Conservation (phyloP, 495 filamentous ascomycete species). For the Penicillium bovifimosum region DNA sequence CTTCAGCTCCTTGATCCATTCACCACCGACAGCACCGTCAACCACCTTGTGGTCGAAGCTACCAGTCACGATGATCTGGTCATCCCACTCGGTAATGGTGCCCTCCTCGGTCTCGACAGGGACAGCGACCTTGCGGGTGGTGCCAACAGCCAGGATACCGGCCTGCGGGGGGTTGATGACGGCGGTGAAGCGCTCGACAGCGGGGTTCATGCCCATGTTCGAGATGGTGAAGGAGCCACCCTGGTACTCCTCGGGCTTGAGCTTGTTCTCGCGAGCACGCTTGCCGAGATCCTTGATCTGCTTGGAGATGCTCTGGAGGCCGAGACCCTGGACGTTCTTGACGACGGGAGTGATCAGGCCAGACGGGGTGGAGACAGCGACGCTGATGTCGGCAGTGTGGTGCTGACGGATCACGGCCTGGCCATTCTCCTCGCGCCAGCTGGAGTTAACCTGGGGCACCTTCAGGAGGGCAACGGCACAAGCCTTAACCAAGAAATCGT, state of each 20-base stretch:
- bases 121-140: slow-evolving; percentile 88
- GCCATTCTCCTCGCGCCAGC: slow-evolving; percentile 78
- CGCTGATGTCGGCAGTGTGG: slow-evolving; percentile 82
- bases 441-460: slow-evolving; percentile 92
- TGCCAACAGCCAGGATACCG: slow-evolving; percentile 90
- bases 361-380: slow-evolving; percentile 89
- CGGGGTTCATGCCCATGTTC: slow-evolving; percentile 99
- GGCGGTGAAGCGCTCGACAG: slow-evolving; percentile 96
- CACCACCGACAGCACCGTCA: slow-evolving; percentile 89
- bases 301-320: slow-evolving; percentile 79
- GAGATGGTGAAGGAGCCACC: slow-evolving; percentile 98
- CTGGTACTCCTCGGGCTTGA: slow-evolving; percentile 99
- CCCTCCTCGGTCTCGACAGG: slow-evolving; percentile 83
- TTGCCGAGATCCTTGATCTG: slow-evolving; percentile 93
- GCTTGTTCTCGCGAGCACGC: slow-evolving; percentile 93
- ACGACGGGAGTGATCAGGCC: slow-evolving; percentile 98
- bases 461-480: slow-evolving; percentile 82
- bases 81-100: slow-evolving; percentile 81
- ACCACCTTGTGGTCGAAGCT: slow-evolving; percentile 98
- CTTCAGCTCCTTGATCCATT: slow-evolving; percentile 97
- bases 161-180: slow-evolving; percentile 99
- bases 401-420: slow-evolving; percentile 80
- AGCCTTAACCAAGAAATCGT: slow-evolving; percentile 99
- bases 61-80: slow-evolving; percentile 88
- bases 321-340: slow-evolving; percentile 73